Evolutionary conservation across 352 stramenopile genomes (phyloP).

Genomic region (Pythium phragmiticola): DNA sequence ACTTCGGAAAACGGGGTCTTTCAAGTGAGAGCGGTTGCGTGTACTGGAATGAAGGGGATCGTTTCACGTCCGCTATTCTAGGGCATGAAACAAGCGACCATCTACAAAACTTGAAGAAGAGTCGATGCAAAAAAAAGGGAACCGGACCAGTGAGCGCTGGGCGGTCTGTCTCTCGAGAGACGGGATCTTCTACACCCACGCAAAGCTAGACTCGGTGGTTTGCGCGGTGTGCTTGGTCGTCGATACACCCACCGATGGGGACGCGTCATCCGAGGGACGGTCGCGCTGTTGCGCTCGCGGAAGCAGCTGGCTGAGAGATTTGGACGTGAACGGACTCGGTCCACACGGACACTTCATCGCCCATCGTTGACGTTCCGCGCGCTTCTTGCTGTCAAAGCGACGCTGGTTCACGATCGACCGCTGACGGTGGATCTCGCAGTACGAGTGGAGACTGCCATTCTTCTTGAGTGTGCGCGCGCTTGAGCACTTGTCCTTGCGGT

Average conservation of each 20-base stretch:
- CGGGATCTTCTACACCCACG: background rate
- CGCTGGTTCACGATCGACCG: conserved; percentile 60
- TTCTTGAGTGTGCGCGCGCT: conserved; percentile 64
- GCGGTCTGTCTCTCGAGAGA: background rate
- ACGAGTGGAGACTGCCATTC: conserved; percentile 59
- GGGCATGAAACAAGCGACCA: too few relatives aligned
- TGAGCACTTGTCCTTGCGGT: conserved; percentile 46
- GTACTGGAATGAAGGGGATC: background rate
- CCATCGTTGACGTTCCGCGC: background rate
- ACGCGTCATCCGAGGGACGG: conserved; percentile 1
- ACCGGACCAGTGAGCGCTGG: background rate
- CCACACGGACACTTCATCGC: background rate
- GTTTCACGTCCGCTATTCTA: background rate
- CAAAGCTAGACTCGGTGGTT: background rate
- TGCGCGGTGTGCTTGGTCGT: background rate
- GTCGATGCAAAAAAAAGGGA: background rate
- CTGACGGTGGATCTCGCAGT: conserved; percentile 62
- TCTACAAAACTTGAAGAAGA: too few relatives aligned
- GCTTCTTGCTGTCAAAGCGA: conserved; percentile 28
- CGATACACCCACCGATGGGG: background rate
- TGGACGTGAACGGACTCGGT: background rate
- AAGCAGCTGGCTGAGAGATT: too few relatives aligned
- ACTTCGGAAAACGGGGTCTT: background rate
- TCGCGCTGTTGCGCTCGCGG: too few relatives aligned
- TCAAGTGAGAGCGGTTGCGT: background rate